Conservation (phyloP, 306 rosid genomes). For the Quercus engelmannii region DNA sequence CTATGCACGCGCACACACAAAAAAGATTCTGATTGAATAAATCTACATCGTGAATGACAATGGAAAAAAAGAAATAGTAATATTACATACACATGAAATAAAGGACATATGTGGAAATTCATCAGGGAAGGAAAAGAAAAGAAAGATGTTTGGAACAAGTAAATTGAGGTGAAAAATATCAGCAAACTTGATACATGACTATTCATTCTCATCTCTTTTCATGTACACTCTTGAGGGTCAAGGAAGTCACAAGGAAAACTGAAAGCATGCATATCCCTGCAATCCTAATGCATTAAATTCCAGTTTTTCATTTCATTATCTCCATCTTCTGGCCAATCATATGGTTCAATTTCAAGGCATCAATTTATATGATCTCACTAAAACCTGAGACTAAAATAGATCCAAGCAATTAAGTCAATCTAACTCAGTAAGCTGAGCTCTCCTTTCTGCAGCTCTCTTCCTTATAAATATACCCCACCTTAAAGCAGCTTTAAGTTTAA, state of each 20-base stretch:
- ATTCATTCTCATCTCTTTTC: not conserved
- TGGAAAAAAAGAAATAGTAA: not conserved
- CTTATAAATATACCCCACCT: conserved; percentile 89
- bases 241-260: not conserved
- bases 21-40: not conserved
- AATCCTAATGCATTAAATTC: not conserved
- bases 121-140: not conserved
- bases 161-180: not conserved
- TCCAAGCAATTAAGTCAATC: conserved; percentile 41
- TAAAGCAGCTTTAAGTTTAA: conserved; percentile 85
- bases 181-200: not conserved
- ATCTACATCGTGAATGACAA: not conserved
- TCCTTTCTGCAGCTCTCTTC: conserved; percentile 71
- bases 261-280: not conserved
- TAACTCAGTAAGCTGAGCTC: conserved; percentile 83
- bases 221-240: not conserved
- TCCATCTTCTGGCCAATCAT: not conserved
- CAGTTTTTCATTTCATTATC: not conserved
- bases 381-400: not conserved
- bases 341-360: not conserved
- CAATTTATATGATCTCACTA: not conserved
- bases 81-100: not conserved
- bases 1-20: too few relatives aligned
- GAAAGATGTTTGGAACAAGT: not conserved
- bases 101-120: not conserved